Percentiles rank a stretch among this genome's conserved stretches.
These are phyloP conservation scores for Miamiensis avidus DNA, from an alignment of 169 alveolate genomes.

Conservation along the genomic window DNA sequence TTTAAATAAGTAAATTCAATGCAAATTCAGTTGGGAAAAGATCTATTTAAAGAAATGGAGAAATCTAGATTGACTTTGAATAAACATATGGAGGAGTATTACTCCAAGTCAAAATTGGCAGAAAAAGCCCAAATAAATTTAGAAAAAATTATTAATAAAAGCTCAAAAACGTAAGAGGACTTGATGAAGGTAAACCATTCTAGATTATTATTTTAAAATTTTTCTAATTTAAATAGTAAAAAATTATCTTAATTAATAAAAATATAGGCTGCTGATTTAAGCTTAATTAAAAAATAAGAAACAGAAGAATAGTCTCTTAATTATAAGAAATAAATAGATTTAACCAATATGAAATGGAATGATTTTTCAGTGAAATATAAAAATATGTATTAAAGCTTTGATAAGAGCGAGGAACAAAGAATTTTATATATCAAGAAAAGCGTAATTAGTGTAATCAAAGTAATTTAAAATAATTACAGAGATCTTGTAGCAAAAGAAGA, in stretches of 20 bases:
- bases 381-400: not conserved
- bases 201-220: not conserved
- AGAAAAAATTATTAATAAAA: not conserved
- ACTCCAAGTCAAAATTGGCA: not conserved
- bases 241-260: no score
- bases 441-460: slow-evolving; percentile 2
- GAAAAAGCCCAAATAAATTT: not conserved
- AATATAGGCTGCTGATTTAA: not conserved
- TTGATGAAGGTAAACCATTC: not conserved
- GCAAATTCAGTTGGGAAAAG: not conserved
- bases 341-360: slow-evolving; percentile 11
- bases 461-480: slow-evolving; percentile 6
- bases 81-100: not conserved
- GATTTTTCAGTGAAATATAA: not conserved
- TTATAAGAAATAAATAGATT: slow-evolving; percentile 2
- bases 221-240: no score
- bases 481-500: slow-evolving; percentile 2
- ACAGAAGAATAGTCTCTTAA: slow-evolving; percentile 5
- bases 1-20: no score
- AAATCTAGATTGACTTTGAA: not conserved
- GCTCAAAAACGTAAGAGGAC: not conserved
- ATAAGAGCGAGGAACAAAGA: slow-evolving; percentile 11
- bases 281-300: not conserved
- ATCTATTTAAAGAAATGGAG: not conserved
- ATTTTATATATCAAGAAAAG: not conserved